Conservation (phyloP, 1,284 basidiomycete genomes). For the Porogramme epimiltina region DNA sequence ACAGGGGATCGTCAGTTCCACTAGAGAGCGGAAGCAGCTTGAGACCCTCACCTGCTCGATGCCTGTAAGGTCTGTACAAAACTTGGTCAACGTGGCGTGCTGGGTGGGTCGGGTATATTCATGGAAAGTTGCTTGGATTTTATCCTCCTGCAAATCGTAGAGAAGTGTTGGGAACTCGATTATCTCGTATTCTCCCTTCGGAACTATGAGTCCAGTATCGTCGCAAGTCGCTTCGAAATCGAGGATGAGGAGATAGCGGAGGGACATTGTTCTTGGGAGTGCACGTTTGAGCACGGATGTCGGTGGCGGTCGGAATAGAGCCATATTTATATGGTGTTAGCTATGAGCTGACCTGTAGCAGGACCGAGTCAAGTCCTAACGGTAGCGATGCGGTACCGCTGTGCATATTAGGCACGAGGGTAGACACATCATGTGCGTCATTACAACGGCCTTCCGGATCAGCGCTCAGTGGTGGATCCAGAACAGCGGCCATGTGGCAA, state of each 20-base stretch:
- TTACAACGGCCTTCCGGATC: too few relatives aligned
- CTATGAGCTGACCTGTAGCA: neutral
- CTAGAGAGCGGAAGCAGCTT: neutral
- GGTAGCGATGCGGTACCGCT: too few relatives aligned
- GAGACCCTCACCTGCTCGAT: slow-evolving; percentile 32
- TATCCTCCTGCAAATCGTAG: slow-evolving; percentile 32
- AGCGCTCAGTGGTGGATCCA: too few relatives aligned
- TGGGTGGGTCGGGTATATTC: slow-evolving; percentile 35
- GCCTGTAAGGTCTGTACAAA: slow-evolving; percentile 38
- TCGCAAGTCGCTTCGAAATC: slow-evolving; percentile 39
- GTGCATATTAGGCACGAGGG: too few relatives aligned
- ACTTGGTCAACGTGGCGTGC: slow-evolving; percentile 31
- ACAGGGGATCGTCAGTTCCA: neutral
- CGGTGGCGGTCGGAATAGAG: neutral
- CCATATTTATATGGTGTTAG: neutral
- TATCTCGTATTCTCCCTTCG: slow-evolving; percentile 29
- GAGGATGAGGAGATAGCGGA: slow-evolving; percentile 33
- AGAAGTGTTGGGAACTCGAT: slow-evolving; percentile 37
- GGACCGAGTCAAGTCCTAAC: too few relatives aligned
- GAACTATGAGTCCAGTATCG: slow-evolving; percentile 13
- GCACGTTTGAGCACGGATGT: neutral
- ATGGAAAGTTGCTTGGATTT: slow-evolving; percentile 33
- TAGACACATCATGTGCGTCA: too few relatives aligned
- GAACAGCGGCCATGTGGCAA: too few relatives aligned
- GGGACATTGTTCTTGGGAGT: slow-evolving; percentile 8